These are phyloP conservation scores for Cyclotella sp. DNA, from an alignment of 108 stramenopile genomes.

Conservation along the genomic window DNA sequence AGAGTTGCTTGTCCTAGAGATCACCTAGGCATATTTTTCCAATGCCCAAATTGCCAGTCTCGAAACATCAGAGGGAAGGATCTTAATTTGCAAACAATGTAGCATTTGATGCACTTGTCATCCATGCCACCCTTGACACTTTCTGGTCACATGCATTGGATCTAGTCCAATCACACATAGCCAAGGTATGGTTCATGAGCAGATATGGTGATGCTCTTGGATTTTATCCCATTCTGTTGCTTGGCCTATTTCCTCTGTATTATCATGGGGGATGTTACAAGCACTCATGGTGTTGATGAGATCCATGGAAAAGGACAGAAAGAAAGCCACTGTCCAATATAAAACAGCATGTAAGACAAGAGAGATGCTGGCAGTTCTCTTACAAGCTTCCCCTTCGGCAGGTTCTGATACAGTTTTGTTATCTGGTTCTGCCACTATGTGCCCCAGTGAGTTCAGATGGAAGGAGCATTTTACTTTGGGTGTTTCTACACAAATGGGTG, in stretches of 20 bases:
- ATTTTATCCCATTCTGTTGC: not conserved
- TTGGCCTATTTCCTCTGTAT: not conserved
- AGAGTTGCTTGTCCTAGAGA: not conserved
- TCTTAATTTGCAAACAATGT: not conserved
- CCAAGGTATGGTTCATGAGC: not conserved
- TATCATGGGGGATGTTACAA: slow-evolving; percentile 1
- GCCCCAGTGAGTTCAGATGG: no score
- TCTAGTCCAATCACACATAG: not conserved
- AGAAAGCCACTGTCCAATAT: not conserved
- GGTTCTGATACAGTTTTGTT: no score
- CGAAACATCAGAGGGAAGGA: no score
- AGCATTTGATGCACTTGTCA: not conserved
- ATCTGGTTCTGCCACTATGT: no score
- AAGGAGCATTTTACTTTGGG: no score
- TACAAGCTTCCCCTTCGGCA: no score
- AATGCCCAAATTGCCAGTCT: no score
- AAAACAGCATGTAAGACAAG: not conserved
- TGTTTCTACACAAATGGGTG: no score
- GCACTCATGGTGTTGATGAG: slow-evolving; percentile 1
- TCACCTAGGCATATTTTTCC: not conserved
- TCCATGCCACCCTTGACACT: slow-evolving; percentile 9
- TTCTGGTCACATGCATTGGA: slow-evolving; percentile 2
- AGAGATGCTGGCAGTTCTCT: not conserved
- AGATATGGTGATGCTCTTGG: slow-evolving; percentile 12
- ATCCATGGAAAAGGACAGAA: slow-evolving; percentile 1